Evolutionary conservation across 129 eudicot species (phyloP).

Genomic region (Artemisia tridentata): DNA sequence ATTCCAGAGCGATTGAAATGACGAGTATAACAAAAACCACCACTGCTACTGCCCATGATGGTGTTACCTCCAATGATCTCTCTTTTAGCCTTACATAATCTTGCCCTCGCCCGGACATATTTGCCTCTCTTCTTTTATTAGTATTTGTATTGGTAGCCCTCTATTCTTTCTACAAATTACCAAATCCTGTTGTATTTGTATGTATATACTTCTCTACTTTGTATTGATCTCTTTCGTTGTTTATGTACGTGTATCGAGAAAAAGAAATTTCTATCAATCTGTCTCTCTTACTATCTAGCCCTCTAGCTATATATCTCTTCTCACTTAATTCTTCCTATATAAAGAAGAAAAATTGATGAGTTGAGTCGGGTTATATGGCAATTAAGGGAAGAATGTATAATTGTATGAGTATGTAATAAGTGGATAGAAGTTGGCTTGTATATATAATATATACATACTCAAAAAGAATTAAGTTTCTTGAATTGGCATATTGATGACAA

Average conservation of each 20-base stretch:
- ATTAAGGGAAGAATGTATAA: slow-evolving; percentile 2
- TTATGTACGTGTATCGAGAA: too few relatives aligned
- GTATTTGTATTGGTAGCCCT: too few relatives aligned
- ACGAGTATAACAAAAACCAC: slow-evolving; percentile 37
- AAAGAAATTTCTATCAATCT: background rate
- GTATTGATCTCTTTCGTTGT: too few relatives aligned
- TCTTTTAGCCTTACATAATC: slow-evolving; percentile 21
- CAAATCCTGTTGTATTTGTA: too few relatives aligned
- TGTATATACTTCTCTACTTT: too few relatives aligned
- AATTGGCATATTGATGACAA: slow-evolving; percentile 19
- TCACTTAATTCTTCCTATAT: background rate
- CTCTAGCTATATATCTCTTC: background rate
- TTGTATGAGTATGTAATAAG: slow-evolving; percentile 6
- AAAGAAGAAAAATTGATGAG: slow-evolving; percentile 12
- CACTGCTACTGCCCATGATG: slow-evolving; percentile 46
- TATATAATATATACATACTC: slow-evolving; percentile 14
- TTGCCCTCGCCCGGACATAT: background rate
- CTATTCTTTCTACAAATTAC: too few relatives aligned
- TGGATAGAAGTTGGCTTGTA: slow-evolving; percentile 18
- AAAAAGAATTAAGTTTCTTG: background rate
- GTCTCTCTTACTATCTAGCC: background rate
- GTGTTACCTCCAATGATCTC: slow-evolving; percentile 39
- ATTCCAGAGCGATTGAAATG: slow-evolving; percentile 39
- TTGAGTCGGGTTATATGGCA: slow-evolving; percentile 15
- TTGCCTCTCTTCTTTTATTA: background rate